Evolutionary conservation across 306 rosid genomes (phyloP).

Genomic region (Cicer chorassanicum): DNA sequence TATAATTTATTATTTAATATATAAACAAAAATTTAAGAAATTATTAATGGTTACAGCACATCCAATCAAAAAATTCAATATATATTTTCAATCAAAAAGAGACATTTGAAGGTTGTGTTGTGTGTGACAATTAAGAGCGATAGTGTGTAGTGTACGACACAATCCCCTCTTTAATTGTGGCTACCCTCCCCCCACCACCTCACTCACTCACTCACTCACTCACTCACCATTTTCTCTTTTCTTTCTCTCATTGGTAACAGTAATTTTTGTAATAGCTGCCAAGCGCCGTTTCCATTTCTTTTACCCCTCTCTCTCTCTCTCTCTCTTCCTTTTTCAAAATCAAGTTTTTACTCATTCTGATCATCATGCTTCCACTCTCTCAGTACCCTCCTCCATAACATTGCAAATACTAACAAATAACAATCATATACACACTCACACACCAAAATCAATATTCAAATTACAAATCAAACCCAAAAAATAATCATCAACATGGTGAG

Average conservation of each 20-base stretch:
- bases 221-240: not conserved
- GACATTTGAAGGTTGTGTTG: not conserved
- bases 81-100: not conserved
- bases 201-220: slow-evolving; percentile 2
- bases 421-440: slow-evolving; percentile 18
- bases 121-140: not conserved
- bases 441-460: slow-evolving; percentile 29
- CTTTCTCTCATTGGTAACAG: slow-evolving; percentile 63
- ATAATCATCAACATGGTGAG: slow-evolving; percentile 55
- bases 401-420: not conserved
- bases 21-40: no score
- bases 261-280: slow-evolving; percentile 50
- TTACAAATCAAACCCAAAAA: not conserved
- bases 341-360: slow-evolving; percentile 54
- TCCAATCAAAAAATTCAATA: not conserved
- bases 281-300: slow-evolving; percentile 69
- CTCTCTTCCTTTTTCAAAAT: slow-evolving; percentile 43
- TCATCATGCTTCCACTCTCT: slow-evolving; percentile 48
- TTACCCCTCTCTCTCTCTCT: slow-evolving; percentile 41
- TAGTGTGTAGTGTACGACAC: slow-evolving; percentile 38
- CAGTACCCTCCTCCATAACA: not conserved
- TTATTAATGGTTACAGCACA: not conserved
- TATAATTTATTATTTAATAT: no score
- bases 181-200: slow-evolving; percentile 40
- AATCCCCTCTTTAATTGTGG: slow-evolving; percentile 53